These are phyloP conservation scores for Coniochaeta pulveracea DNA, from an alignment of 2,329 filamentous ascomycete species.

Conservation along the genomic window DNA sequence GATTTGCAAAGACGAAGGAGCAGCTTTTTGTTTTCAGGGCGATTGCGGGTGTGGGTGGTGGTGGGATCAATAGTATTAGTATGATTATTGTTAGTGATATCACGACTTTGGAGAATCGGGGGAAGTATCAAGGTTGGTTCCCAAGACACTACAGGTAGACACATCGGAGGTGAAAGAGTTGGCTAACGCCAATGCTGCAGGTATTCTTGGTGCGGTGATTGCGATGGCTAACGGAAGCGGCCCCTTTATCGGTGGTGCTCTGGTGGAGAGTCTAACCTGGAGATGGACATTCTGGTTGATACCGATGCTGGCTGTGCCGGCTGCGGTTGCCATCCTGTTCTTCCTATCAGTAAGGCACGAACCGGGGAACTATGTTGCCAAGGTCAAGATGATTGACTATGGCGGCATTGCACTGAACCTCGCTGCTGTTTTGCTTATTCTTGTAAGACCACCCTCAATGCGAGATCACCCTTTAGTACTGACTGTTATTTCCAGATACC, in stretches of 20 bases:
- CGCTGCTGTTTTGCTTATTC: conserved; percentile 13
- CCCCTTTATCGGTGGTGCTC: conserved; percentile 18
- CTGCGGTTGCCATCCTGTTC: conserved; percentile 14
- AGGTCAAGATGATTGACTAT: conserved; percentile 17
- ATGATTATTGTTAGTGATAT: conserved; percentile 27
- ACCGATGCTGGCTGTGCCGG: conserved; percentile 12
- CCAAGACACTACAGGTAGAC: background rate
- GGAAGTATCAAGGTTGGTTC: conserved; percentile 17
- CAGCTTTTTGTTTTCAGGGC: conserved; percentile 23
- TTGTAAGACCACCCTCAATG: conserved; percentile 5
- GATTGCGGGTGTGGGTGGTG: conserved; percentile 22
- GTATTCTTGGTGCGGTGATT: conserved; percentile 16
- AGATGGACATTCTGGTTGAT: conserved; percentile 19
- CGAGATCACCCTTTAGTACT: background rate
- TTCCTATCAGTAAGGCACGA: conserved; percentile 15
- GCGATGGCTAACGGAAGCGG: conserved; percentile 26
- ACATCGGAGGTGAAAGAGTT: conserved; percentile 1
- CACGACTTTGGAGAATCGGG: conserved; percentile 21
- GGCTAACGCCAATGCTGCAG: conserved; percentile 7
- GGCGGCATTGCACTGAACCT: conserved; percentile 17
- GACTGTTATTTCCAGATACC: conserved; percentile 9
- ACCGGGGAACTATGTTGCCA: conserved; percentile 14
- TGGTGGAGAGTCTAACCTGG: conserved; percentile 18
- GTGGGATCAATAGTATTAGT: conserved; percentile 21
- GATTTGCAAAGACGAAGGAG: conserved; percentile 17